Evolutionary conservation across 441 rosid species (phyloP).

Genomic region (Aleurites moluccanus): DNA sequence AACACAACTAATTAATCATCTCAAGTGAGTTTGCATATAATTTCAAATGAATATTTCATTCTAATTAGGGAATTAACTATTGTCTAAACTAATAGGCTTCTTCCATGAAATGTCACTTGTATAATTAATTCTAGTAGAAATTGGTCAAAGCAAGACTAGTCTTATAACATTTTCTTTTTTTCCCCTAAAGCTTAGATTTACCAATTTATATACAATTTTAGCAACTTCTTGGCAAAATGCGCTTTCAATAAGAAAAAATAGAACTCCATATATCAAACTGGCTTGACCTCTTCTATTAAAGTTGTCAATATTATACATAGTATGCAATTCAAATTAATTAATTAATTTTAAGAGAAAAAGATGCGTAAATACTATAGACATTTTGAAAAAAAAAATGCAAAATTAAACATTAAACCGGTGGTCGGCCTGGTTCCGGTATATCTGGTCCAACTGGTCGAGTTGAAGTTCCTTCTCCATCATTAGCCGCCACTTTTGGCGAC

Average conservation of each 20-base stretch:
- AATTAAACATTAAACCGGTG: conserved; percentile 27
- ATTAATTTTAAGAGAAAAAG: not conserved
- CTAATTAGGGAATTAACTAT: no score
- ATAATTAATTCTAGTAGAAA: no score
- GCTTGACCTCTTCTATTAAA: conserved; percentile 11
- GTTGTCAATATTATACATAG: not conserved
- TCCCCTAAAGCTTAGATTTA: no score
- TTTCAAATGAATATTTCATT: no score
- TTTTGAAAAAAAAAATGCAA: not conserved
- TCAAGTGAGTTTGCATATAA: no score
- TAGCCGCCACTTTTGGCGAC: conserved; percentile 36
- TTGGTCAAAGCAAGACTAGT: no score
- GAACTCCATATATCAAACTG: not conserved
- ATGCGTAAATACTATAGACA: not conserved
- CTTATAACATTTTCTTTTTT: no score
- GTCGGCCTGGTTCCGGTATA: conserved; percentile 34
- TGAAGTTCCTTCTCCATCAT: conserved; percentile 35
- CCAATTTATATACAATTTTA: no score
- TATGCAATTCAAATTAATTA: conserved; percentile 4
- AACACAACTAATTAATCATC: no score
- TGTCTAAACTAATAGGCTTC: no score
- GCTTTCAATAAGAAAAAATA: not conserved
- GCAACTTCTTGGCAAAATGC: no score
- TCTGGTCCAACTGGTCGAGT: conserved; percentile 23
- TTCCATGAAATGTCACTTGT: no score